Base-by-base conservation (phyloP, 768 basidiomycete species). In the Paxillus involutus region DNA sequence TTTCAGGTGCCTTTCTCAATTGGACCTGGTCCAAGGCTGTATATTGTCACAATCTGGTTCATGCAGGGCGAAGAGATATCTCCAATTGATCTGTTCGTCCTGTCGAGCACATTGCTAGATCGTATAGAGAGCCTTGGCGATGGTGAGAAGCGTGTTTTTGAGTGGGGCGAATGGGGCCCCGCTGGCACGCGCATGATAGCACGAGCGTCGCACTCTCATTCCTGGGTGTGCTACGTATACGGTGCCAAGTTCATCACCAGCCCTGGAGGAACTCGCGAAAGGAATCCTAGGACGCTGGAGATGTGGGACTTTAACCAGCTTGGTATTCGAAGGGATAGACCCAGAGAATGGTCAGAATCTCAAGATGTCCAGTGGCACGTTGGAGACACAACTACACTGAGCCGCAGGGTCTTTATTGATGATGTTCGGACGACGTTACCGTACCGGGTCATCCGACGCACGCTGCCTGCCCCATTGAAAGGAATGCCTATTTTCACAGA, bases 171-270 rank as follows among this genome's bases (percentile, higher is more conserved):
- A 24, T 86, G 84, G 84, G 84, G 81, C 13, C 77, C 78, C 7
- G 47, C 37, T 10, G 75, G 73, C 4, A 77, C 79, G 9, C 77
- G 82, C 26, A 63, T 84, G 59, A 59, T 80, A 35, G 53, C 52
- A 30, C 66, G 67, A 7, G 65, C 67, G 36, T 74, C 67, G 19
- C 71, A 67, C 35, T 77, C 78, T 12, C 57, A 63, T 24, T 64
- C 73, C n/a, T 85, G 83, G 83, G 80, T 82, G 8, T 85, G 83
- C 68, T 82, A 81, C 58, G 76, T 83, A 17, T 76, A 74, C 59
- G 83, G 82, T 19, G 73, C 72, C 26, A 75, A 73, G 54, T 81
- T 74, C 37, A 32, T 35, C 26, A 41, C 62, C 21, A 42, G 51
- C 26, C 42, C 59, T 47, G 49, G 48, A 47, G 46, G 52, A 53